phyloP scores from a whole-genome alignment of 2,329 filamentous ascomycete species.

The Fusarium clavum region DNA sequence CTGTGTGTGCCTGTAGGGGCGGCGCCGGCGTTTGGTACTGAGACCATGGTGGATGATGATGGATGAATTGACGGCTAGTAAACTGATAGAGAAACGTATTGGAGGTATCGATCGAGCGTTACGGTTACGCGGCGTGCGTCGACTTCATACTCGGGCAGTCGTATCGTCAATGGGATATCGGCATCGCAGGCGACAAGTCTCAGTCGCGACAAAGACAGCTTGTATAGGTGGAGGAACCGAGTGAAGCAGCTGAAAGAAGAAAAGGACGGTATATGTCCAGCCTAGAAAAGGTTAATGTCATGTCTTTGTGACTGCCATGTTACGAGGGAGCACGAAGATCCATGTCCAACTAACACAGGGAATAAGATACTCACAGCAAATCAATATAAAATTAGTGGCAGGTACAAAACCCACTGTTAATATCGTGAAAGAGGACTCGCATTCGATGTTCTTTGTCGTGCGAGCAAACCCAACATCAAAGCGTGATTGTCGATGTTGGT shows the following conservation, averaged over 20 bases:
- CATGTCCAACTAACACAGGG: conserved; percentile 44
- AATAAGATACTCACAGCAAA: conserved; percentile 34
- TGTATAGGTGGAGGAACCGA: background rate
- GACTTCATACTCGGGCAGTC: conserved; percentile 44
- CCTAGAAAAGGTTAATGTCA: conserved; percentile 32
- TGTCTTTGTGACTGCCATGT: conserved; percentile 24
- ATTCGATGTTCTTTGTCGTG: conserved; percentile 27
- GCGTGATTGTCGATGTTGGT: conserved; percentile 31
- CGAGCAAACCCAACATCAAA: conserved; percentile 36
- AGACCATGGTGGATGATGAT: conserved; percentile 52
- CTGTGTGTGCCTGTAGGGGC: conserved; percentile 54
- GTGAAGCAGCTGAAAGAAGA: background rate
- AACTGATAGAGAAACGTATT: conserved; percentile 15
- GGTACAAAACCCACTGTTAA: conserved; percentile 11
- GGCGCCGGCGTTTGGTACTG: conserved; percentile 54
- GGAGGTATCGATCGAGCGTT: conserved; percentile 34
- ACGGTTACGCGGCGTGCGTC: conserved; percentile 37
- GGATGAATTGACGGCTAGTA: conserved; percentile 16
- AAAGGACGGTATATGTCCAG: conserved; percentile 1
- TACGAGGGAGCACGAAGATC: conserved; percentile 30
- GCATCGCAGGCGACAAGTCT: conserved; percentile 43
- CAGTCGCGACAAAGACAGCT: conserved; percentile 31
- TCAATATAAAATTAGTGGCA: conserved; percentile 12
- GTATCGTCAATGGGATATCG: conserved; percentile 41
- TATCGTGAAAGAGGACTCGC: conserved; percentile 7